phyloP scores from a whole-genome alignment of 1,139 yeast genomes.

The Lodderomyces parapsilosis region DNA sequence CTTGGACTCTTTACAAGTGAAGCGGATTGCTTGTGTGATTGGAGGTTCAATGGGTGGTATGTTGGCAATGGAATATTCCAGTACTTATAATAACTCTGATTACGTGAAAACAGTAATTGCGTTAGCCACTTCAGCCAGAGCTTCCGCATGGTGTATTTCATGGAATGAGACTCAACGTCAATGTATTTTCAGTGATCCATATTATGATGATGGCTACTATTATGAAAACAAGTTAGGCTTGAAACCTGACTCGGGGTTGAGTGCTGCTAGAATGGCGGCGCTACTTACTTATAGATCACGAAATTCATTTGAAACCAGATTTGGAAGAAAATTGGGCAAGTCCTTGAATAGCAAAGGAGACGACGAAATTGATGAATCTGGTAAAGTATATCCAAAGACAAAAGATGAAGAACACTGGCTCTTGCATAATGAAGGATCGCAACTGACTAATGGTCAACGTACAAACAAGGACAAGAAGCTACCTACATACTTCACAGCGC shows the following conservation, averaged over 20 bases:
- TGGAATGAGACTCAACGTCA: constrained; percentile 99
- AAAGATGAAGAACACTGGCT: constrained; percentile 49
- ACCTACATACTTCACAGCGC: constrained; percentile 92
- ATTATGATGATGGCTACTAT: constrained; percentile 82
- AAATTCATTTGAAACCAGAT: constrained; percentile 85
- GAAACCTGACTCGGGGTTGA: constrained; percentile 81
- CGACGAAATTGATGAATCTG: constrained; percentile 2
- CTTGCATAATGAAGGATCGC: constrained; percentile 43
- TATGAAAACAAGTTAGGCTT: constrained; percentile 53
- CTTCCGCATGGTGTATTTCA: constrained; percentile 97
- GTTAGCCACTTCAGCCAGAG: constrained; percentile 90
- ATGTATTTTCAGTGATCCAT: constrained; percentile 91
- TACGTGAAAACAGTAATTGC: constrained; percentile 78
- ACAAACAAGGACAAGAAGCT: constrained; percentile 42
- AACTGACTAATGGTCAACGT: constrained; percentile 15
- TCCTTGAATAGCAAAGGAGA: constrained; percentile 1
- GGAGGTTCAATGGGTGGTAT: constrained; percentile 99
- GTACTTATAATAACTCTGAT: constrained; percentile 64
- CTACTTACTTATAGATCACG: constrained; percentile 87
- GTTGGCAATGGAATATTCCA: constrained; percentile 82
- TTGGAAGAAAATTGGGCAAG: constrained; percentile 64
- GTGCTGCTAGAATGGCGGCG: constrained; percentile 98
- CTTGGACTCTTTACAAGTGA: constrained; percentile 71
- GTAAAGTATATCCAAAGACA: constrained; percentile 31
- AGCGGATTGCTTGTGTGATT: constrained; percentile 75